Base-by-base conservation (phyloP, 192 early-diverging fungal genomes). In the Endogone sp. region DNA sequence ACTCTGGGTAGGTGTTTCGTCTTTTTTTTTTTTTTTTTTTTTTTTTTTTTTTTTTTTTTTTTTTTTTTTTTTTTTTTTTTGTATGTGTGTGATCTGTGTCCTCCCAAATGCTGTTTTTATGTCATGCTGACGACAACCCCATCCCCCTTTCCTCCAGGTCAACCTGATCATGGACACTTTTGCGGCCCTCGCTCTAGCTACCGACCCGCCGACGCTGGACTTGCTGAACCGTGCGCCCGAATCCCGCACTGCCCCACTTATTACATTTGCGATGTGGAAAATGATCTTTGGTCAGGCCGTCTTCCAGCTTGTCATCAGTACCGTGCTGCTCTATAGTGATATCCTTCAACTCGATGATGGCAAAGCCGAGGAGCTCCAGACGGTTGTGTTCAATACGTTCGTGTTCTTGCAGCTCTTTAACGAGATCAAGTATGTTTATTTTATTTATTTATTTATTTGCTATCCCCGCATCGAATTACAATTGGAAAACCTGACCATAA, bases 151-250 rank as follows among this genome's bases (percentile, higher is more conserved):
- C 37, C 37, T 49, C 37, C 16, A 49, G 37, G 93, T 99, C 59
- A 99, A 99, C 79, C 81, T 99, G 70, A 98, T 99, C 56, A 99
- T 99, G 98, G 97, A 99, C 83, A 95, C 96, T 1, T 85, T 99
- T 75, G 98, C 98, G 2, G 95, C 98, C 20, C 87, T 99, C 24
- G 98, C 96, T 0, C 86, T 98, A 37, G 96, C 97, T 3, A 98
- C 97, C 20, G 98, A 99, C 69, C 90, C 91, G 57, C 97, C 98
- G 1, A 92, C 89, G 1, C 73, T 74, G 3, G 91, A 90, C n/a
- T 73, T 99, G 26, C 84, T 99, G 28, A 81, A 96, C 30, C 89
- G 97, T 63, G 85, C 87, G 13, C 97, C 98, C 16, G 91, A 96
- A 64, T 82, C 89, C 64, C 83, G 87, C 29, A 83, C 79, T n/a